phyloP scores from a whole-genome alignment of 2,329 filamentous ascomycete genomes.

The Phymatotrichopsis omnivora region DNA sequence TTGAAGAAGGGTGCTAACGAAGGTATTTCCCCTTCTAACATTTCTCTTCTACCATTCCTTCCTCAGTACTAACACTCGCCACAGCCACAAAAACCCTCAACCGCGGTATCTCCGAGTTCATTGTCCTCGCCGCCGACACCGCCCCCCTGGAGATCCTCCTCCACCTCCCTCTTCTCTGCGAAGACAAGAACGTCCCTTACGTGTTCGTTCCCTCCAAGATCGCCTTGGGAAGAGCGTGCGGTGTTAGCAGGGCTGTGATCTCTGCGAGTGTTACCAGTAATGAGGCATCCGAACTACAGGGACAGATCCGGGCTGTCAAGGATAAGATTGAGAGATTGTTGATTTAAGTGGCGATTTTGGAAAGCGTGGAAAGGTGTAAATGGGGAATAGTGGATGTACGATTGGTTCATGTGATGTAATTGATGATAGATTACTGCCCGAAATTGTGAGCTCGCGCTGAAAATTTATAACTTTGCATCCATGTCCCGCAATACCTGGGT shows the following conservation, averaged over 20 bases:
- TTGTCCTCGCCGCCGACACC: conserved; percentile 83
- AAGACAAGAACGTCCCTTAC: conserved; percentile 67
- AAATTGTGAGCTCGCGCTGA: too few relatives aligned
- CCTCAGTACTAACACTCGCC: conserved; percentile 8
- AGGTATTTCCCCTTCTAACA: conserved; percentile 34
- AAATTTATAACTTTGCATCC: too few relatives aligned
- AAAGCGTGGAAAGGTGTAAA: too few relatives aligned
- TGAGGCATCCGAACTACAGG: conserved; percentile 76
- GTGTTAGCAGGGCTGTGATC: conserved; percentile 81
- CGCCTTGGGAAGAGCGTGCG: conserved; percentile 77
- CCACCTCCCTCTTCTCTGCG: conserved; percentile 77
- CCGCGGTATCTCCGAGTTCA: conserved; percentile 79
- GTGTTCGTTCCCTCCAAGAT: conserved; percentile 69
- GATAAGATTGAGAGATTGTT: conserved; percentile 93
- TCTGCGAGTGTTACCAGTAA: conserved; percentile 82
- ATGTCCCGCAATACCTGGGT: too few relatives aligned
- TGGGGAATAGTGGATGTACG: too few relatives aligned
- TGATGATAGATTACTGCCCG: too few relatives aligned
- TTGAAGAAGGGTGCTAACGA: conserved; percentile 86
- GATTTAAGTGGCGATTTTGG: conserved; percentile 51
- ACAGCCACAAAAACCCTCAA: conserved; percentile 73
- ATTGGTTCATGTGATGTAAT: too few relatives aligned
- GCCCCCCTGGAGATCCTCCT: conserved; percentile 77
- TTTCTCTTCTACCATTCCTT: background rate
- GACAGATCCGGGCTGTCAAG: conserved; percentile 79